Conservation (phyloP, 768 basidiomycete species). For the Amyloporia xantha region DNA sequence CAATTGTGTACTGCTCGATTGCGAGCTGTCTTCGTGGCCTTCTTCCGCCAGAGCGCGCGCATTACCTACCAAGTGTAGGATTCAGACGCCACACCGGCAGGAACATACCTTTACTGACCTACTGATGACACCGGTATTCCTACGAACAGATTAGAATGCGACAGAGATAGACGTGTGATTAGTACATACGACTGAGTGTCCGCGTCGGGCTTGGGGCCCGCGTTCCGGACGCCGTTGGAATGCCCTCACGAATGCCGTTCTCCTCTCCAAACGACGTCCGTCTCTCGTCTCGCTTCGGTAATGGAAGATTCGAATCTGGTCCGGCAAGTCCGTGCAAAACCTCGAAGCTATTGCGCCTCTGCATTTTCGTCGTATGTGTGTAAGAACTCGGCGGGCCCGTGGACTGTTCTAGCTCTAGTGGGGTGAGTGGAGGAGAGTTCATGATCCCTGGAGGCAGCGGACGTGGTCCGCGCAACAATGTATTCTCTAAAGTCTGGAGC, state of each 20-base stretch:
- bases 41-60: conserved; percentile 81
- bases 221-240: conserved; percentile 48
- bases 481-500: conserved; percentile 60
- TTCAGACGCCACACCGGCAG: conserved; percentile 6
- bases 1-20: conserved; percentile 20
- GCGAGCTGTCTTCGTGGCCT: conserved; percentile 37
- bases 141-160: neutral
- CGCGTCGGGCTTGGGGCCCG: conserved; percentile 68
- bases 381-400: conserved; percentile 21
- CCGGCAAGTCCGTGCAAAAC: conserved; percentile 64
- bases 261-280: conserved; percentile 31
- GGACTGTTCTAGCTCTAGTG: conserved; percentile 22
- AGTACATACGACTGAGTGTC: conserved; percentile 68
- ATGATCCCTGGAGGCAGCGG: conserved; percentile 41
- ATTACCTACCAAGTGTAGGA: conserved; percentile 53
- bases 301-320: conserved; percentile 66
- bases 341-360: conserved; percentile 67
- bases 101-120: conserved; percentile 42
- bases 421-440: conserved; percentile 32
- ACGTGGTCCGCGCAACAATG: conserved; percentile 61
- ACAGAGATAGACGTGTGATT: conserved; percentile 11
- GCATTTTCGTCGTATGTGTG: conserved; percentile 37
- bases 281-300: conserved; percentile 50
- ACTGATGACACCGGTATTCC: conserved; percentile 51
- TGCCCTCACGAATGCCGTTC: conserved; percentile 65